phyloP scores from a whole-genome alignment of 2,329 filamentous ascomycete species.

The Fusarium mangiferae region DNA sequence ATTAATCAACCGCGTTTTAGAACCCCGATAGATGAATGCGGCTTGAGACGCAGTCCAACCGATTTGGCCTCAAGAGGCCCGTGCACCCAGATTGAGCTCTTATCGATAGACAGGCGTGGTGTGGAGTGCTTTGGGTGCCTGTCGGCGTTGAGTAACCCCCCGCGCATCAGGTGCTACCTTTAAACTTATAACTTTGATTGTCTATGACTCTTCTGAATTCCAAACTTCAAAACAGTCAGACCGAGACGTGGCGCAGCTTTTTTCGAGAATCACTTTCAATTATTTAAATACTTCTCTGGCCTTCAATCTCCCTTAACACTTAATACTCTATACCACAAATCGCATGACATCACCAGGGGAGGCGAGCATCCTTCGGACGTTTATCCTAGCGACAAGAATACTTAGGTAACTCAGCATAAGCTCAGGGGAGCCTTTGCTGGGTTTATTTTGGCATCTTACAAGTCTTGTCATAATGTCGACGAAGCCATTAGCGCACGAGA shows the following conservation, averaged over 20 bases:
- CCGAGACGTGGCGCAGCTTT: conserved; percentile 37
- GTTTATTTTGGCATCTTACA: not conserved
- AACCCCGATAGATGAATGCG: conserved; percentile 36
- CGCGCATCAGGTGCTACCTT: conserved; percentile 21
- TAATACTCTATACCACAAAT: conserved; percentile 38
- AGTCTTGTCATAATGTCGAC: conserved; percentile 59
- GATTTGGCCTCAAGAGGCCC: not conserved
- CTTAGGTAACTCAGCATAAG: not conserved
- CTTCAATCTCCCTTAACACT: not conserved
- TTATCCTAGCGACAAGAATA: not conserved
- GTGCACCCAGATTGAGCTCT: conserved; percentile 28
- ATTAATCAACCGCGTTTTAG: not conserved
- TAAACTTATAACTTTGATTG: conserved; percentile 22
- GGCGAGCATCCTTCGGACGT: not conserved
- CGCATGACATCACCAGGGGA: conserved; percentile 33
- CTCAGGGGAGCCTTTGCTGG: not conserved
- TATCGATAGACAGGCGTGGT: conserved; percentile 34
- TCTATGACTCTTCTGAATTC: conserved; percentile 43
- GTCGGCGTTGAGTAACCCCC: conserved; percentile 37
- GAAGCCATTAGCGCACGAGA: conserved; percentile 78
- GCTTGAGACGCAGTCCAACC: conserved; percentile 13
- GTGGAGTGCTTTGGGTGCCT: not conserved
- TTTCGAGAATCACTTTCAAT: not conserved
- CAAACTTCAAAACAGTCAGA: conserved; percentile 33
- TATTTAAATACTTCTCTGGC: conserved; percentile 15